Base-by-base conservation (phyloP, 352 stramenopile species). In the Globisporangium ultimum region DNA sequence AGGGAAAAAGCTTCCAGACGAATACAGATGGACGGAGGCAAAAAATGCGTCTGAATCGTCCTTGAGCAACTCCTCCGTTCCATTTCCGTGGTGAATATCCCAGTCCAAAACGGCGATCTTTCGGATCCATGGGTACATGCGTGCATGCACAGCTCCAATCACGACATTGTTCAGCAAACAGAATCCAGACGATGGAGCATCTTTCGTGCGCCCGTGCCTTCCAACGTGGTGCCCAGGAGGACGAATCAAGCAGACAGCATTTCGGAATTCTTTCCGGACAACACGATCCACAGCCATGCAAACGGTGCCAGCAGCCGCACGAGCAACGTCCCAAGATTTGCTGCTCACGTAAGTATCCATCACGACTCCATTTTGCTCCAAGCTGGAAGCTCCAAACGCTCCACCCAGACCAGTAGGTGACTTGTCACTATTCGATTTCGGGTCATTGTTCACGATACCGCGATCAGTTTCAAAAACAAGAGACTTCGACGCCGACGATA, bases 1-100 rank as follows among this genome's bases (percentile, higher is more conserved):
- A 12, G 85, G 85, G 59, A 92, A 95, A 64, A 89, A 95, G 61
- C 78, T 73, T 3, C 82, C 80, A 18, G 70, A 71, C 10, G 78
- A 87, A 63, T 92, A 91, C 48, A 95, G 48, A 55, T 95, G 85
- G 43, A 95, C 87, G 3, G 85, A 95, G 17, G 78, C 76, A 55
- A 95, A 95, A 63, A 95, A 93, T 7, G 77, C 80, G 52, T 92
- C 78, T n/a, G 81, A 68, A 46, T 93, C 85, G 45, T 89, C 81
- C 42, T 84, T 81, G 15, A 96, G 72, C 42, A 96, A 55, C 66
- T 96, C 87, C 48, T 99, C 97, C 3, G 97, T 99, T 40, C 97
- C 97, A 76, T 99, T 99, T 36, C 97, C 90, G 64, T 99, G 97
- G 67, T 99, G 97, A 22, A 99, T 98, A 68, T 99, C 97, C 88